Evolutionary conservation across 306 rosid genomes (phyloP), one percentile per base, ranked within the genome.

Genomic region (Glycyrrhiza uralensis): DNA sequence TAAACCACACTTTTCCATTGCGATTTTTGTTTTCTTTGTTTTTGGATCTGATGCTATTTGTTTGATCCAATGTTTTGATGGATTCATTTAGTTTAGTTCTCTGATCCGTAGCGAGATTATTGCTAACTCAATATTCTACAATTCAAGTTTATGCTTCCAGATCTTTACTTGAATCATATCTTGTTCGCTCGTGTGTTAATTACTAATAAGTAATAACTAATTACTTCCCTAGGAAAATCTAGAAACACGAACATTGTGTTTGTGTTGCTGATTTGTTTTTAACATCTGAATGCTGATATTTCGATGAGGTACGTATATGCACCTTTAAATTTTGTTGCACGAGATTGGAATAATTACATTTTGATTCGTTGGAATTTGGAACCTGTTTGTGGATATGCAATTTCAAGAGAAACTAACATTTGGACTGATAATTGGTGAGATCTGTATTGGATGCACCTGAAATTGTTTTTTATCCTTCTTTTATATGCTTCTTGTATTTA

Each of bases 31-130:
- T 32, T 35, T 57, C 65, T 41, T 59, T 44, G 22, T 49, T 18
- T 49, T 10, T 33, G 44, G 82, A 83, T 83, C 84, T 60, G 80
- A 64, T 64, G 8, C 55, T 44, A 28, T 51, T 36, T 35, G 5
- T 52, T 69, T 11, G 42, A 74, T 82, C 67, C 78, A 82, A 62
- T 69, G 23, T 56, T 54, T 65, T 5, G 15, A 70, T 56, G 4
- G 26, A 69, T 33, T 47, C 11, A 15, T 10, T 67, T 49, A 47
- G n/a, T 38, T 67, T 35, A 69, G 18, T 26, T 49, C 39, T 3
- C 61, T 66, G 57, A 66, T 76, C 69, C 19, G 5, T 66, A 17
- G 20, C 7, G 17, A 50, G 36, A 32, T 59, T 28, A 28, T 46
- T 11, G 6, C 54, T 17, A 23, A 52, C 36, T 74, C 73, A 30